A percentile compares a stretch with the other conserved stretches of the same genome.
Evolutionary conservation across 345 rosid species (phyloP).

Genomic region (Syzygium grande): DNA sequence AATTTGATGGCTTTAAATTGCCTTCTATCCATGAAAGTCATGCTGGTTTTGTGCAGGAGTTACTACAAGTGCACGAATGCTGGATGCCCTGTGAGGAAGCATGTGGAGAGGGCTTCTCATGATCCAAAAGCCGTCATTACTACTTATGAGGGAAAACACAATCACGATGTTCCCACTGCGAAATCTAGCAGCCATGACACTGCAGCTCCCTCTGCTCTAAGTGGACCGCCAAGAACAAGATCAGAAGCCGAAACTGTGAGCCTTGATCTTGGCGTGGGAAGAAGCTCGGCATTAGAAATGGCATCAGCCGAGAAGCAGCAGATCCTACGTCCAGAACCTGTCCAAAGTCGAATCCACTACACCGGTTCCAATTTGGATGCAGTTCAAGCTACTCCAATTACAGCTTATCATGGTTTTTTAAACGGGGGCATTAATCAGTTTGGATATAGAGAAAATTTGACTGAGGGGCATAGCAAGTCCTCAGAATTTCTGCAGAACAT

Average conservation of each 20-base stretch:
- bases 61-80: constrained; percentile 95
- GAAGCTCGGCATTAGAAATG: constrained; percentile 39
- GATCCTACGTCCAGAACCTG: constrained; percentile 23
- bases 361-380: constrained; percentile 42
- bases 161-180: constrained; percentile 87
- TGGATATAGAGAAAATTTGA: constrained; percentile 44
- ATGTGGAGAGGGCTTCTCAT: constrained; percentile 98
- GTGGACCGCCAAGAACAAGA: constrained; percentile 42
- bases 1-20: background rate
- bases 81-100: constrained; percentile 95
- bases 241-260: constrained; percentile 59
- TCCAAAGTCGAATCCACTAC: constrained; percentile 30
- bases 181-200: constrained; percentile 60
- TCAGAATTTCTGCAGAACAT: constrained; percentile 42
- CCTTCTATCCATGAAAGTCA: background rate
- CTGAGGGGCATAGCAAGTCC: constrained; percentile 23
- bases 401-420: constrained; percentile 49
- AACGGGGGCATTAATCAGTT: constrained; percentile 52
- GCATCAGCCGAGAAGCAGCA: constrained; percentile 15
- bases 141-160: constrained; percentile 98
- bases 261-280: constrained; percentile 92
- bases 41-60: constrained; percentile 50
- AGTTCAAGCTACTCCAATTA: constrained; percentile 33
- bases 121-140: constrained; percentile 98
- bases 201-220: constrained; percentile 31